Conservation (phyloP, 768 basidiomycete genomes). For the Kondoa malvinella region DNA sequence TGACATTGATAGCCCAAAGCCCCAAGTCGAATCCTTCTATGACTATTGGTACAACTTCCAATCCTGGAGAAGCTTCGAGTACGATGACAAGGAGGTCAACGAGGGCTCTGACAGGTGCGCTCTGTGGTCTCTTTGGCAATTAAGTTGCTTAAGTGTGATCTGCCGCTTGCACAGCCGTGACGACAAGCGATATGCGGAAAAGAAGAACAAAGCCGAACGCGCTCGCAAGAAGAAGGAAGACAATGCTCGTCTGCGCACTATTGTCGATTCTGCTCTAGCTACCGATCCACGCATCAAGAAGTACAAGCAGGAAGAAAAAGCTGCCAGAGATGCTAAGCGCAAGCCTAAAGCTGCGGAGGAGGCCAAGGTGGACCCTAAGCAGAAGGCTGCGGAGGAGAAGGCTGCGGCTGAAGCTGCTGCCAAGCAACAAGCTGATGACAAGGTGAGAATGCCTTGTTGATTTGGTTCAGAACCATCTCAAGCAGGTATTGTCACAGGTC, state of each 20-base stretch:
- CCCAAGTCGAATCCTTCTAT: slow-evolving; percentile 79
- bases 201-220: slow-evolving; percentile 97
- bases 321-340: slow-evolving; percentile 71
- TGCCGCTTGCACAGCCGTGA: slow-evolving; percentile 49
- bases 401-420: slow-evolving; percentile 43
- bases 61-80: slow-evolving; percentile 94
- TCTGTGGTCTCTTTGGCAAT: not conserved
- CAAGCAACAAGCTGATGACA: slow-evolving; percentile 55
- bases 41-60: slow-evolving; percentile 99
- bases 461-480: slow-evolving; percentile 20
- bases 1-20: slow-evolving; percentile 50
- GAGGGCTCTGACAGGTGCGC: slow-evolving; percentile 86
- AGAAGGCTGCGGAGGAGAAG: slow-evolving; percentile 52
- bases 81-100: slow-evolving; percentile 93
- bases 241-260: slow-evolving; percentile 62
- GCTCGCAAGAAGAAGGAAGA: slow-evolving; percentile 95
- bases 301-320: slow-evolving; percentile 92
- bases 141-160: not conserved
- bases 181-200: slow-evolving; percentile 96
- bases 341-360: slow-evolving; percentile 39
- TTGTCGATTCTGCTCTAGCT: slow-evolving; percentile 68
- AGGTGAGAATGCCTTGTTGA: too few species aligned
- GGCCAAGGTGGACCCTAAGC: slow-evolving; percentile 40
- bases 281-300: slow-evolving; percentile 90
- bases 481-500: slow-evolving; percentile 66